These are phyloP conservation scores for Tuber microsphaerosporum DNA, from an alignment of 495 filamentous ascomycete species.

Conservation along the genomic window DNA sequence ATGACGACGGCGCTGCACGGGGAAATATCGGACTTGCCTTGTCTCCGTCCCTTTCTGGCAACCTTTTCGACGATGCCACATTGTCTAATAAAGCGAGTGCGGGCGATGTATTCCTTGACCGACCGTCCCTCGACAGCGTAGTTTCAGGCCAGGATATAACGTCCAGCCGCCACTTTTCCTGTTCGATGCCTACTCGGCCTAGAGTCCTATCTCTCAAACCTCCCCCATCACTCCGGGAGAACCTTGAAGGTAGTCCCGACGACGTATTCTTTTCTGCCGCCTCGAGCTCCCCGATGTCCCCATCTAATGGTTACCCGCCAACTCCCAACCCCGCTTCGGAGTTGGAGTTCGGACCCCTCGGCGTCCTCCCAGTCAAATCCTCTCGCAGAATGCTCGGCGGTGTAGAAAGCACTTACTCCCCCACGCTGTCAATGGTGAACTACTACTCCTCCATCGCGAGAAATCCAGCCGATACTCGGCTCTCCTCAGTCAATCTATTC, in stretches of 20 bases:
- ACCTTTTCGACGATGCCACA: constrained; percentile 10
- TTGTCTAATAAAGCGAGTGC: not conserved
- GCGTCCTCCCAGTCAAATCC: not conserved
- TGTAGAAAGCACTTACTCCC: constrained; percentile 31
- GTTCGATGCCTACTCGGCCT: constrained; percentile 25
- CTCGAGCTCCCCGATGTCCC: not conserved
- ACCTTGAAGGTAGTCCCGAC: not conserved
- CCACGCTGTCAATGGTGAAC: constrained; percentile 35
- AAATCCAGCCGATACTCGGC: constrained; percentile 5
- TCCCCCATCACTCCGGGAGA: not conserved
- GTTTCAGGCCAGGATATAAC: constrained; percentile 16
- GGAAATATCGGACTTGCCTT: constrained; percentile 18
- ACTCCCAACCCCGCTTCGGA: not conserved
- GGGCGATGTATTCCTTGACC: constrained; percentile 24
- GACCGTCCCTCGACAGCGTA: not conserved
- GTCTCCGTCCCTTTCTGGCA: constrained; percentile 20
- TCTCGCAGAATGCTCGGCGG: constrained; percentile 14
- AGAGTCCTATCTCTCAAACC: constrained; percentile 7
- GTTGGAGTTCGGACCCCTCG: constrained; percentile 5
- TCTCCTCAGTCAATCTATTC: constrained; percentile 29
- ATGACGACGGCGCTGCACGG: not conserved
- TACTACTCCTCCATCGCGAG: constrained; percentile 24
- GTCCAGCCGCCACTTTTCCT: constrained; percentile 31
- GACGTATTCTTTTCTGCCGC: not conserved
- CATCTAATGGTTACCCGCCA: not conserved